Evolutionary conservation across 306 rosid species (phyloP), one percentile per base, ranked within the genome.

Genomic region (Quercus parvula): DNA sequence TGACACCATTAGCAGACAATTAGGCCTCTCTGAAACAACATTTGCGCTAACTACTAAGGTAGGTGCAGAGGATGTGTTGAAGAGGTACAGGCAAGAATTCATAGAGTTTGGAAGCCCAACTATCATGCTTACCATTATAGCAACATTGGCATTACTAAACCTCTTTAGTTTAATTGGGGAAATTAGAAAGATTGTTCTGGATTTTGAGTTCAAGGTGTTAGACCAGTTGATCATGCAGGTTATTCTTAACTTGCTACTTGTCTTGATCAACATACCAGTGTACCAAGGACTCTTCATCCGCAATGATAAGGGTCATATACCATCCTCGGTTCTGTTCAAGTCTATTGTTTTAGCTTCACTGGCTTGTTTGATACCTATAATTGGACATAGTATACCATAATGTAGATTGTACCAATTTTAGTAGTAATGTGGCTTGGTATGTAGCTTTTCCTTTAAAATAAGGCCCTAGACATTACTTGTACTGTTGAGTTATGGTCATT

Each of bases 221-320:
- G 59, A 56, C 74, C 80, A 79, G 59, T 64, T 83, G 24, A 68
- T 78, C 51, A 5, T 80, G 56, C 85, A 86, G 33, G 66, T 80
- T 70, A 1, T 78, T 68, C 28, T 83, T 15, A 44, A 83, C 55
- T 64, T 28, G 58, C 56, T 82, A 74, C 67, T 78, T 2, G 76
- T 74, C 27, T 14, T 74, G 75, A 13, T 85, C 22, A 85, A 81
- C 73, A 66, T 68, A 30, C 82, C 87, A 2, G 76, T 38, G 11
- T 90, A 89, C 61, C 84, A 88, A 77, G 92, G 94, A 4, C 90
- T 91, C 75, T 84, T 92, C 78, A 38, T 90, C 56, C 90, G 96
- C 59, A 59, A 19, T 14, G 96, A 92, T 59, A 75, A 80, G 56
- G 94, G 97, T 0, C 13, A 77, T 69, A 62, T 80, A 68, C 86